Percentiles rank a stretch among this genome's conserved stretches.
phyloP scores from a whole-genome alignment of 2,329 filamentous ascomycete species.

The Pyrenochaeta sp. region DNA sequence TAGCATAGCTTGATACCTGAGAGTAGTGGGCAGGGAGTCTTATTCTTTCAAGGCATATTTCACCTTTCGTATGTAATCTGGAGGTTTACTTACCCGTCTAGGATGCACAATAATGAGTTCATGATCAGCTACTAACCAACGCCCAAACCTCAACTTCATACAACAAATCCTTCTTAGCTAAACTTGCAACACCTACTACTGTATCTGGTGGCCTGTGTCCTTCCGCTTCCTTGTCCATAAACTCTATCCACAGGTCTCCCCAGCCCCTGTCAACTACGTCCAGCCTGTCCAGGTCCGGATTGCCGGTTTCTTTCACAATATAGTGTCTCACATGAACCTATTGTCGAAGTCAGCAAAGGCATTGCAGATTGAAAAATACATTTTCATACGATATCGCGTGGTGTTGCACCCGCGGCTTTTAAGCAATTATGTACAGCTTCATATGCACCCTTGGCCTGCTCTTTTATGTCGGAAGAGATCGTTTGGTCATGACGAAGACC shows the following conservation, averaged over 20 bases:
- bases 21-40: neutral
- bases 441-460: constrained; percentile 43
- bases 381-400: constrained; percentile 37
- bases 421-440: constrained; percentile 35
- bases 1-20: neutral
- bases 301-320: constrained; percentile 45
- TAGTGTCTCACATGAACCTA: constrained; percentile 44
- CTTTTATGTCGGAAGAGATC: constrained; percentile 25
- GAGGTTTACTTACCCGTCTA: neutral
- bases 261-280: constrained; percentile 42
- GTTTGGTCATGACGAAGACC: constrained; percentile 24
- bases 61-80: neutral
- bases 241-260: constrained; percentile 46
- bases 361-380: neutral
- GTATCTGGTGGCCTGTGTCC: constrained; percentile 50
- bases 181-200: constrained; percentile 45
- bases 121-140: constrained; percentile 21
- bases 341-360: neutral
- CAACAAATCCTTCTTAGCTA: constrained; percentile 40
- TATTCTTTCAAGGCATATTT: neutral
- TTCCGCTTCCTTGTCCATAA: constrained; percentile 43
- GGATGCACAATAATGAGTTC: neutral
- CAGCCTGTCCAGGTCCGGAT: constrained; percentile 28
- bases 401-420: constrained; percentile 41
- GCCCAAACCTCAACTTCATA: constrained; percentile 49